A percentile compares a stretch with the other conserved stretches of the same genome.
These are phyloP conservation scores for Echeveria elegans DNA, from an alignment of 164 flowering plant genomes.

Conservation along the genomic window DNA sequence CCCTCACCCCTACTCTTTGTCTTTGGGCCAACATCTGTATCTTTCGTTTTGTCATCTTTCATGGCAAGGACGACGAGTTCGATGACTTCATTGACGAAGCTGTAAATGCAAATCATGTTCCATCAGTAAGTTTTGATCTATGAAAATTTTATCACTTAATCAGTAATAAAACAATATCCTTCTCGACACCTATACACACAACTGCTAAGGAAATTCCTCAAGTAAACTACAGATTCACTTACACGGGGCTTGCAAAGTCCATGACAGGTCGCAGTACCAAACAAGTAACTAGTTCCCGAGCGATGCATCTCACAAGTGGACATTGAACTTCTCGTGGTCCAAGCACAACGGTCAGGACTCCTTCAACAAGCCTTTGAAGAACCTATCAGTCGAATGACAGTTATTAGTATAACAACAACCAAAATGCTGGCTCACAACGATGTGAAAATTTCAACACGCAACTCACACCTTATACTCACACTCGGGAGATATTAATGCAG, in stretches of 20 bases:
- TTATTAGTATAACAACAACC: not conserved
- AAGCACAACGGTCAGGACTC: conserved; percentile 63
- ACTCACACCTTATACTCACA: conserved; percentile 99
- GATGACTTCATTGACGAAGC: conserved; percentile 83
- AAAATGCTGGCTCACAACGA: not conserved
- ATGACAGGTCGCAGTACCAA: conserved; percentile 86
- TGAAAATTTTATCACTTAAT: not conserved
- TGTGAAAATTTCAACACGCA: conserved; percentile 25
- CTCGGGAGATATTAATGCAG: conserved; percentile 89
- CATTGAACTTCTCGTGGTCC: conserved; percentile 86
- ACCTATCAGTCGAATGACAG: conserved; percentile 32
- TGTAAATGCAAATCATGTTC: conserved; percentile 20
- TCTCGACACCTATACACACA: not conserved
- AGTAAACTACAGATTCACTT: conserved; percentile 24
- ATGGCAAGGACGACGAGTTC: conserved; percentile 47
- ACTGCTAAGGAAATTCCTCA: not conserved
- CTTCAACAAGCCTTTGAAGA: conserved; percentile 77
- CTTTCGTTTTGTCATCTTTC: conserved; percentile 25
- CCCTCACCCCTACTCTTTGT: too few species aligned
- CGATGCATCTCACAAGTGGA: conserved; percentile 71
- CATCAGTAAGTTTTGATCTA: not conserved
- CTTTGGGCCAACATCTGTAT: conserved; percentile 21
- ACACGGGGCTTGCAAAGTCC: conserved; percentile 86
- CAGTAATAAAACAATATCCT: not conserved
- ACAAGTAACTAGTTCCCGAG: conserved; percentile 79